Percentiles rank a stretch among this genome's conserved stretches.
Evolutionary conservation across 495 filamentous ascomycete species (phyloP).

Genomic region (Parathielavia appendiculata): DNA sequence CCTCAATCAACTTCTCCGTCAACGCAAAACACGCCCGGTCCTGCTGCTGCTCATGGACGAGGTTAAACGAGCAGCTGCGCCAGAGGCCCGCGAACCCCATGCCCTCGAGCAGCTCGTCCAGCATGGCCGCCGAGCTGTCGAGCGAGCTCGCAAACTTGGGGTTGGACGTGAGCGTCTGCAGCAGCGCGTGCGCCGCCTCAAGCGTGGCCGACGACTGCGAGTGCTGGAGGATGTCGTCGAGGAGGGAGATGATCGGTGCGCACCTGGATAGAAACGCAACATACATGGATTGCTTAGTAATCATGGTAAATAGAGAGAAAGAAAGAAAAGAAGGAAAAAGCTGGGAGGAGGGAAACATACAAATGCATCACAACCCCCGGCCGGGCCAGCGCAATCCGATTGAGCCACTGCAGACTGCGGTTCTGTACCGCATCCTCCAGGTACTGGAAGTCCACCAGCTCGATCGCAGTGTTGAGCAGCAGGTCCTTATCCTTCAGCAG

Average conservation of each 20-base stretch:
- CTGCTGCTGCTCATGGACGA: conserved; percentile 39
- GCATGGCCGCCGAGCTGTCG: conserved; percentile 30
- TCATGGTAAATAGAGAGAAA: neutral
- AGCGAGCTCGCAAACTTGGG: conserved; percentile 37
- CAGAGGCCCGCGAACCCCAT: conserved; percentile 56
- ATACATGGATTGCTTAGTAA: neutral
- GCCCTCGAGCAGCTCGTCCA: conserved; percentile 47
- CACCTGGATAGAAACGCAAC: conserved; percentile 29
- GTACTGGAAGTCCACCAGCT: conserved; percentile 53
- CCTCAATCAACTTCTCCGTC: conserved; percentile 57
- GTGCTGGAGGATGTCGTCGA: conserved; percentile 51
- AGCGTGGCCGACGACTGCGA: conserved; percentile 49
- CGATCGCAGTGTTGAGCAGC: conserved; percentile 51
- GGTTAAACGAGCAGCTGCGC: conserved; percentile 45
- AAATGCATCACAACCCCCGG: conserved; percentile 48
- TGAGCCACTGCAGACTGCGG: conserved; percentile 49
- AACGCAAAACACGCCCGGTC: conserved; percentile 48
- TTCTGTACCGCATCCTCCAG: conserved; percentile 51
- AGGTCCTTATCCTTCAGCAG: conserved; percentile 51
- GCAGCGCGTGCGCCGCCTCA: conserved; percentile 47
- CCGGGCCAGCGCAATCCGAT: conserved; percentile 41
- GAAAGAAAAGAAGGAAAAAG: too few relatives aligned
- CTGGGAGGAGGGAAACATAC: conserved; percentile 34
- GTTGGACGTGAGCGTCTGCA: conserved; percentile 47
- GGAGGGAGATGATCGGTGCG: conserved; percentile 45